Base-by-base conservation (phyloP, 2,329 filamentous ascomycete genomes). In the Periconia sp. region DNA sequence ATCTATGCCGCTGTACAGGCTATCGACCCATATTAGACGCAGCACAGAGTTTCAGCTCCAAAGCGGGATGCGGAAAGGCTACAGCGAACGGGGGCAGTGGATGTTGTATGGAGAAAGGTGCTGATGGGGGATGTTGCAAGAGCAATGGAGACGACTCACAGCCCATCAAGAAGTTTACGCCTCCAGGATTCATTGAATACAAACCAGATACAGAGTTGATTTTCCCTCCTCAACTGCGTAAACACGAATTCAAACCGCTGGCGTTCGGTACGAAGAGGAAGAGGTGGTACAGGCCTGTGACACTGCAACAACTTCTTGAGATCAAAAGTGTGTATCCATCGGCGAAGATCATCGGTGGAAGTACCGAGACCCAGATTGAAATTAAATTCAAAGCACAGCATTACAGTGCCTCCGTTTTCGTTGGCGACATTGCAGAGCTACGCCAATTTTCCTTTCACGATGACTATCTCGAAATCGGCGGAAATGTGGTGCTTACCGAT, bases 321-420 rank as follows among this genome's bases (percentile, higher is more conserved):
- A 96, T 99, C 76, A 97, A 97, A 78, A 86, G 82, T 64, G 86
- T 84, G 0, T 88, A 91, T 61, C 93, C 93, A 0, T 85, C 87
- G 23, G 91, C 93, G 5, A 99, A 97, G 74, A 86, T 99, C 56
- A 96, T 99, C 56, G 93, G 92, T 47, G 94, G 94, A 56, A 96
- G 92, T 71, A 96, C 92, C 2, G 94, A 99, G 74, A 97, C 93
- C 0, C 94, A 97, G 74, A 97, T 99, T 56, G 94, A 99, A 76
- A 90, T 95, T 77, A 97, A 96, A 75, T 97, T 99, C 83, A 97
- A 97, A 77, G 91, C 88, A 1, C 85, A 96, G 80, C 84, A 92
- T 64, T 97, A 97, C 70, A 88, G 88, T 3, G 86, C 90, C 1
- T 97, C 92, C 0, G 90, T 99, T 0, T 97, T 89, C 61, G 90